Base-by-base conservation (phyloP, 192 early-diverging fungal genomes). In the Coemansia asiatica region DNA sequence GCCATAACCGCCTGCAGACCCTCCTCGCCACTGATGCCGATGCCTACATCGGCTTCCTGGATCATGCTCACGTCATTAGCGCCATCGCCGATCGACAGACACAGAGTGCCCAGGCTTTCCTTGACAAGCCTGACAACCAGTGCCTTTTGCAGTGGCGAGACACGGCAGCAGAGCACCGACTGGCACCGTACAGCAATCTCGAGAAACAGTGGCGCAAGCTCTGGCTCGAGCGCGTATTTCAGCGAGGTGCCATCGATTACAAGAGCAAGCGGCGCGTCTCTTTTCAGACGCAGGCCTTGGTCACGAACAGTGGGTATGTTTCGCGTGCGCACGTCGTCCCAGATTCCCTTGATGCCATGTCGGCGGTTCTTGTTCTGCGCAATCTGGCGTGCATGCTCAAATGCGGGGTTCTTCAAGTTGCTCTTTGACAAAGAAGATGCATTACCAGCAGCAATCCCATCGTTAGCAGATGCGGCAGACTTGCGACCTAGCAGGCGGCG, bases 41-140 rank as follows among this genome's bases (percentile, higher is more conserved):
- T 79, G 44, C 96, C 96, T 19, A 98, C 86, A 74, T 98, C 90
- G 31, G 96, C 95, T 47, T 93, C 94, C 79, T 98, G 96, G 65
- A 98, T 98, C 96, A 98, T 98, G 33, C 87, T 87, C 16, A 98
- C 95, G 73, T 98, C 96, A 73, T 98, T 98, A 15, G 94, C 96
- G 31, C 95, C 91, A 83, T 98, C 96, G 26, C 96, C 96, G 47
- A 98, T 94, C 4, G 95, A 91, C 56, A 98, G 68, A 15, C 92
- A 93, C 87, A 96, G 87, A 4, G 90, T 91, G 47, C 92, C 89
- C 26, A 94, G 82, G 18, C 89, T 86, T 12, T 86, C 74, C 64
- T 94, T 94, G 47, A 97, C 94, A 66, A 96, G 69, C 18, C 82
- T 81, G n/a, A 98, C 96, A 1, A 98, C 92, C 73, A 94, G 78